A percentile compares a stretch with the other conserved stretches of the same genome.
phyloP scores from a whole-genome alignment of 176 grass and related monocot genomes.

The Metroxylon sagu region DNA sequence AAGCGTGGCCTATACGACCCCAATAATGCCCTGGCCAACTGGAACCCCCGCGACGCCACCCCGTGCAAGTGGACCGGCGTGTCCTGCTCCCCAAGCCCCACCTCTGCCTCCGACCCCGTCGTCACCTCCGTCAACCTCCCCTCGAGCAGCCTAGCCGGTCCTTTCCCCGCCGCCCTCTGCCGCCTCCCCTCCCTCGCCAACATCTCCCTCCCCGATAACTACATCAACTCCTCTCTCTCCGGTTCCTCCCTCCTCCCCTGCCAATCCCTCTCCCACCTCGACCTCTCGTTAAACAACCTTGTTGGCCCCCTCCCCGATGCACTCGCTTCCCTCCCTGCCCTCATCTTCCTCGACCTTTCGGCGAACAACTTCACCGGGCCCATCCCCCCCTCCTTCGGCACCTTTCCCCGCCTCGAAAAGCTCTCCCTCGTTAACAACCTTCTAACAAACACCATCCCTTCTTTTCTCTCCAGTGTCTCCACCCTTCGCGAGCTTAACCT shows the following conservation, averaged over 20 bases:
- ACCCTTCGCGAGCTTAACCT: slow-evolving; percentile 42
- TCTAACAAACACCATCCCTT: slow-evolving; percentile 45
- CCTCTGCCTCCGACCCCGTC: not conserved
- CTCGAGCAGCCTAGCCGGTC: slow-evolving; percentile 26
- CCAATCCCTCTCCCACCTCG: slow-evolving; percentile 37
- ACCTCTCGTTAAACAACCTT: slow-evolving; percentile 49
- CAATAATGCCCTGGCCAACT: slow-evolving; percentile 27
- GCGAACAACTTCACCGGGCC: slow-evolving; percentile 60
- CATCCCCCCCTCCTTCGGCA: slow-evolving; percentile 40
- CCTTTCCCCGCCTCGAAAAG: slow-evolving; percentile 31
- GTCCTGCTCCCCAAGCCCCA: slow-evolving; percentile 16
- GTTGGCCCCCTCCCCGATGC: slow-evolving; percentile 40
- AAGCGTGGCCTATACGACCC: slow-evolving; percentile 38
- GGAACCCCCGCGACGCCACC: slow-evolving; percentile 18
- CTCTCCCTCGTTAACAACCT: slow-evolving; percentile 47
- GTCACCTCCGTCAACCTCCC: slow-evolving; percentile 34
- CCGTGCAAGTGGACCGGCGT: slow-evolving; percentile 70
- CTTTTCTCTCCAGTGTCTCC: slow-evolving; percentile 42
- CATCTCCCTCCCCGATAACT: slow-evolving; percentile 22
- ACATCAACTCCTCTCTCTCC: slow-evolving; percentile 11
- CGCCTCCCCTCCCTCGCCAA: slow-evolving; percentile 11
- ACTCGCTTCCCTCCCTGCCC: slow-evolving; percentile 33
- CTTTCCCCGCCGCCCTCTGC: slow-evolving; percentile 49
- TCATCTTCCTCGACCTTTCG: slow-evolving; percentile 50
- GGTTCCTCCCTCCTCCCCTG: slow-evolving; percentile 20